Evolutionary conservation across 176 grass and related monocot species (phyloP), one percentile per base, ranked within the genome.

Genomic region (Zea luxurians): DNA sequence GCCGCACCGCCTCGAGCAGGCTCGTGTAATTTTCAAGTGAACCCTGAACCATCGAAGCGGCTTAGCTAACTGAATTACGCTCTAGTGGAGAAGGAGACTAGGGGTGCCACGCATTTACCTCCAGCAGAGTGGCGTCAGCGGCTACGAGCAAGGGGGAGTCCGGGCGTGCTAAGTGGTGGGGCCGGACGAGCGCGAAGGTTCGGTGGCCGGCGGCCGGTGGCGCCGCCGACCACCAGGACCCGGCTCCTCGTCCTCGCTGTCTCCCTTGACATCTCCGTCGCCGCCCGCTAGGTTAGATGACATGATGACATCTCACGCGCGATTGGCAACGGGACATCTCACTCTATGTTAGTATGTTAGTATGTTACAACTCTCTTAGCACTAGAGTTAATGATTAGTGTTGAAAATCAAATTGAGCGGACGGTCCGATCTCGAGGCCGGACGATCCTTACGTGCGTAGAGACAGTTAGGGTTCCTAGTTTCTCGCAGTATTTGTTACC

Each of bases 161-260:
- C 36, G 75, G 55, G 74, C 66, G 43, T 17, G 75, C 62, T 35
- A 86, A 43, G 70, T 88, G 78, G 82, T 82, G 91, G 13, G 90
- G 87, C 44, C 91, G 85, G 27, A 98, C 83, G 67, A 98, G 83
- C 15, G 87, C 87, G 53, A 87, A 87, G 47, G 91, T 98, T 35
- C 85, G 85, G 44, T 94, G 85, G 13, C 86, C 86, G 0, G 16
- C 75, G 83, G 40, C 94, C 94, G 9, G 93, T 93, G 75, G 90
- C 85, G n/a, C 27, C 27, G 27, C 93, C 93, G 42, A 97, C 79
- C 69, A 97, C 88, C 80, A 97, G 69, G 10, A 97, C 93, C 72
- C 79, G 84, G 90, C 93, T 90, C 80, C 67, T 84, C 68, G 61
- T 85, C 77, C 72, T 77, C 58, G 37, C 5, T 69, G 49, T 73